These are phyloP conservation scores for Ophiostoma himal-ulmi DNA, from an alignment of 2,329 filamentous ascomycete genomes.

Conservation along the genomic window DNA sequence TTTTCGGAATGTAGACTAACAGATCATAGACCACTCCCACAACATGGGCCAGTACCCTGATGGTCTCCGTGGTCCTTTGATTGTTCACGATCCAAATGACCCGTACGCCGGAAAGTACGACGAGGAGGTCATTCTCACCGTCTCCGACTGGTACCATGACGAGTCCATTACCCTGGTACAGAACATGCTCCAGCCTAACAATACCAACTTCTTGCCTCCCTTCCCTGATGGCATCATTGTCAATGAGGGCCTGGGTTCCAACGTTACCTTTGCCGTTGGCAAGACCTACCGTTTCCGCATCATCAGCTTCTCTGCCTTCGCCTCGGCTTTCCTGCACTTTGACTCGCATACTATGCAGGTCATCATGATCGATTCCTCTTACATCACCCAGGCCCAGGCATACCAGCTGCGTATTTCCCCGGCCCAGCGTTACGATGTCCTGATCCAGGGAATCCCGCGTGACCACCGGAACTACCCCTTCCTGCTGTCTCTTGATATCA, in stretches of 20 bases:
- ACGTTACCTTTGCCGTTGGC: conserved; percentile 36
- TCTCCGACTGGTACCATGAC: conserved; percentile 44
- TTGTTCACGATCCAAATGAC: conserved; percentile 53
- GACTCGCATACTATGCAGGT: conserved; percentile 41
- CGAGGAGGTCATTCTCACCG: conserved; percentile 52
- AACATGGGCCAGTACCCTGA: conserved; percentile 60
- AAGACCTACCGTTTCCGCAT: conserved; percentile 45
- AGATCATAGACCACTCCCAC: conserved; percentile 52
- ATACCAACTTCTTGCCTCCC: conserved; percentile 38
- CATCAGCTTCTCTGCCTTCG: conserved; percentile 43
- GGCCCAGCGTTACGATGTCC: conserved; percentile 43
- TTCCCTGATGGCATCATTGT: conserved; percentile 39
- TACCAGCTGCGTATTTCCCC: conserved; percentile 39
- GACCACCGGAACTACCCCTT: conserved; percentile 40
- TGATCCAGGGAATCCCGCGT: conserved; percentile 34
- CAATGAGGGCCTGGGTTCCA: conserved; percentile 39
- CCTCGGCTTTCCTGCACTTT: conserved; percentile 41
- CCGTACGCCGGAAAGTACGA: conserved; percentile 51
- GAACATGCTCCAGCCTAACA: conserved; percentile 38
- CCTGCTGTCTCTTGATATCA: conserved; percentile 41
- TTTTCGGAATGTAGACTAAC: background rate
- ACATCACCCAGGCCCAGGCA: conserved; percentile 35
- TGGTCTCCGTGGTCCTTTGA: conserved; percentile 56
- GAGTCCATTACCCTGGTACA: conserved; percentile 36
- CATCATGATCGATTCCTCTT: conserved; percentile 42